A percentile compares a stretch with the other conserved stretches of the same genome.
Evolutionary conservation across 805 yeast genomes (phyloP).

Genomic region (Clavispora vitiphila): DNA sequence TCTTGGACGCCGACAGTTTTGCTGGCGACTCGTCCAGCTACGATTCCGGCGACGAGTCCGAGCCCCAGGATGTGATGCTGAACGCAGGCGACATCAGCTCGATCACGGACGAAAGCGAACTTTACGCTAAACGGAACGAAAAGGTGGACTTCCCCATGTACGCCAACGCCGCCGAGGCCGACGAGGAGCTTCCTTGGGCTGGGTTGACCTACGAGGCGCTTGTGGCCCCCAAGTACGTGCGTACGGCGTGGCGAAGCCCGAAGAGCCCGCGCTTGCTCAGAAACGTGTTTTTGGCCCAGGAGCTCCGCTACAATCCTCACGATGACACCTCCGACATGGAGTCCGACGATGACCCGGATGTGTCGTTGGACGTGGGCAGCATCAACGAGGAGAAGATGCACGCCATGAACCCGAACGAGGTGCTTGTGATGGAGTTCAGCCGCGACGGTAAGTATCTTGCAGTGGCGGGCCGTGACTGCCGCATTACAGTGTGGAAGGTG

Average conservation of each 20-base stretch:
- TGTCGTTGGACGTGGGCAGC: slow-evolving; percentile 4
- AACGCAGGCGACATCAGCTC: slow-evolving; percentile 10
- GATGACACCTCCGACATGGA: slow-evolving; percentile 19
- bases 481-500: slow-evolving; percentile 73
- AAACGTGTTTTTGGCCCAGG: slow-evolving; percentile 63
- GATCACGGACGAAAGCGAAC: slow-evolving; percentile 4
- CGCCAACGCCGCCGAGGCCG: slow-evolving; percentile 1
- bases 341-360: slow-evolving; percentile 9
- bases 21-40: slow-evolving; percentile 18
- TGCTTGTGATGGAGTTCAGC: slow-evolving; percentile 73
- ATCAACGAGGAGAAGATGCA: slow-evolving; percentile 5
- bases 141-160: slow-evolving; percentile 15
- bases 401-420: slow-evolving; percentile 36
- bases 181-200: slow-evolving; percentile 21
- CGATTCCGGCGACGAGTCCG: slow-evolving; percentile 11
- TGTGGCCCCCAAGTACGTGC: slow-evolving; percentile 52
- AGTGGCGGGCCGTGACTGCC: slow-evolving; percentile 73
- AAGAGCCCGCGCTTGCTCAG: slow-evolving; percentile 43
- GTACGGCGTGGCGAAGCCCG: slow-evolving; percentile 42
- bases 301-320: slow-evolving; percentile 19
- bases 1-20: slow-evolving; percentile 4
- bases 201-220: slow-evolving; percentile 35
- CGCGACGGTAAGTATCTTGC: slow-evolving; percentile 80
- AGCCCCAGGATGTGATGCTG: slow-evolving; percentile 12
- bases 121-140: slow-evolving; percentile 8